Percentiles rank a stretch among this genome's conserved stretches.
These are phyloP conservation scores for Paraphaeosphaeria sporulosa DNA, from an alignment of 2,329 filamentous ascomycete genomes.

Conservation along the genomic window DNA sequence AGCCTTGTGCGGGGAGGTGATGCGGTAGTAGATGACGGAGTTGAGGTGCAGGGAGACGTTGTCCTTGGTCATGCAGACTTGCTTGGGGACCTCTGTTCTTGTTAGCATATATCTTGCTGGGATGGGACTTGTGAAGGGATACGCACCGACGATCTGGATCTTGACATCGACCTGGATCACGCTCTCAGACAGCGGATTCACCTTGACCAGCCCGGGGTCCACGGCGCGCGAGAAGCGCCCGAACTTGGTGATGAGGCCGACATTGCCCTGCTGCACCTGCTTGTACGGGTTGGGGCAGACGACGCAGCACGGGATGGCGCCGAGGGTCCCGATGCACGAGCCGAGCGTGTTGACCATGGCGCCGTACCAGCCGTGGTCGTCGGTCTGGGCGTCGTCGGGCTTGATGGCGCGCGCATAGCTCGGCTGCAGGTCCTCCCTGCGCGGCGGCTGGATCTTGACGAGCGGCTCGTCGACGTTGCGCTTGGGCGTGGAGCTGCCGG, in stretches of 20 bases:
- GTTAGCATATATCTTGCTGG: neutral
- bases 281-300: slow-evolving; percentile 96
- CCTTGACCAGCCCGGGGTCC: slow-evolving; percentile 94
- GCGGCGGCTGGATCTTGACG: slow-evolving; percentile 76
- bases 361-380: slow-evolving; percentile 87
- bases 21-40: slow-evolving; percentile 99
- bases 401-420: slow-evolving; percentile 75
- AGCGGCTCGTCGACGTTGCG: slow-evolving; percentile 40
- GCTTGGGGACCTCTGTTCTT: slow-evolving; percentile 81
- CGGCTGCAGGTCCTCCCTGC: slow-evolving; percentile 82
- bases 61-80: slow-evolving; percentile 99
- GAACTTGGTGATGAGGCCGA: slow-evolving; percentile 95
- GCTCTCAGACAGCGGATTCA: slow-evolving; percentile 92
- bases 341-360: slow-evolving; percentile 84
- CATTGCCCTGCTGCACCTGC: slow-evolving; percentile 88
- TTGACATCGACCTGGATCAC: slow-evolving; percentile 96
- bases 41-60: slow-evolving; percentile 94
- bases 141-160: slow-evolving; percentile 86
- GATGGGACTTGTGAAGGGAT: neutral
- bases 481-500: slow-evolving; percentile 13
- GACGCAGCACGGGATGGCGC: slow-evolving; percentile 90
- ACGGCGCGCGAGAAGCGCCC: slow-evolving; percentile 94
- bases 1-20: slow-evolving; percentile 92
- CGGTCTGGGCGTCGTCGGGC: slow-evolving; percentile 70
- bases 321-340: slow-evolving; percentile 75